These are phyloP conservation scores for Zoysia pacifica DNA, from an alignment of 176 grass and related monocot species.

Conservation along the genomic window DNA sequence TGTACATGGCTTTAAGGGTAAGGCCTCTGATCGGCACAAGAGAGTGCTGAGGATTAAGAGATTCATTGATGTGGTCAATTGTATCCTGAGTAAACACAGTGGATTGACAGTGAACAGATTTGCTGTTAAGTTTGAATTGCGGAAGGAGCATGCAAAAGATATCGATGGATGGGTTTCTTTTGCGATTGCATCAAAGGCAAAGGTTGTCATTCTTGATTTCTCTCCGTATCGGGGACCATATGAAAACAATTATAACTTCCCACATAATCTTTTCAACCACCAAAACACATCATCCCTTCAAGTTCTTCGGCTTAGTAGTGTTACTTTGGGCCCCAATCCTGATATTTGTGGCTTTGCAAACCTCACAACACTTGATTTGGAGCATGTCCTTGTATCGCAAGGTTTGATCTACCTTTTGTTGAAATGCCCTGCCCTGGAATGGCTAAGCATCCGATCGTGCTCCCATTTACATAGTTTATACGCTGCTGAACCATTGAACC, in stretches of 20 bases:
- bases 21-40: not conserved
- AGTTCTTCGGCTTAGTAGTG: not conserved
- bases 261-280: slow-evolving; percentile 18
- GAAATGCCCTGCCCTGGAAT: slow-evolving; percentile 25
- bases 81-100: not conserved
- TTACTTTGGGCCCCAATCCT: slow-evolving; percentile 18
- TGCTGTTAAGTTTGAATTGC: slow-evolving; percentile 8
- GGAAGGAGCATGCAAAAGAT: slow-evolving; percentile 17
- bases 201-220: slow-evolving; percentile 11
- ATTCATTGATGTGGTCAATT: not conserved
- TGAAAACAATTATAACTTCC: slow-evolving; percentile 4
- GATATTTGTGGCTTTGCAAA: slow-evolving; percentile 27
- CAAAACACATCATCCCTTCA: slow-evolving; percentile 6
- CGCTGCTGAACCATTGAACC: slow-evolving; percentile 14
- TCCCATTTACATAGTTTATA: slow-evolving; percentile 5
- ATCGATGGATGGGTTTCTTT: slow-evolving; percentile 39
- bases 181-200: slow-evolving; percentile 21
- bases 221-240: slow-evolving; percentile 4
- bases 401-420: not conserved
- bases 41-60: not conserved
- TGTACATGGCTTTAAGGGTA: not conserved
- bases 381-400: not conserved
- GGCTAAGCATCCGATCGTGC: slow-evolving; percentile 10
- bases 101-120: slow-evolving; percentile 13
- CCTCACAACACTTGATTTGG: slow-evolving; percentile 24